phyloP scores from a whole-genome alignment of 139 green algal genomes.

The Dunaliella primolecta region DNA sequence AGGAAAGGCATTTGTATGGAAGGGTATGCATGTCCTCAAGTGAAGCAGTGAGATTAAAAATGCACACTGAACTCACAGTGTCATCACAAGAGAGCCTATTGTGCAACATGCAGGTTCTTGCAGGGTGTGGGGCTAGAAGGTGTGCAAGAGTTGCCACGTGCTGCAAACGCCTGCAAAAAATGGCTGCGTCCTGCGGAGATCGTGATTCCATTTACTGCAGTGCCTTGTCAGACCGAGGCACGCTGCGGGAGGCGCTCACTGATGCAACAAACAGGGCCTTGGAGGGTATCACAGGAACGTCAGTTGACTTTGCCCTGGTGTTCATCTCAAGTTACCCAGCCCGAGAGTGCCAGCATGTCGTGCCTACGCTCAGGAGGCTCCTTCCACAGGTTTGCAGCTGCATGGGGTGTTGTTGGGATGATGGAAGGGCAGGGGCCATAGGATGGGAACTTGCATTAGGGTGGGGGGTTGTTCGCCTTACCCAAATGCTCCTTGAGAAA shows the following conservation, averaged over 20 bases:
- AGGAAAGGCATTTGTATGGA: background rate
- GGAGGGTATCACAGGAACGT: background rate
- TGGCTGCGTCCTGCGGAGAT: background rate
- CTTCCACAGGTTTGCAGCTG: background rate
- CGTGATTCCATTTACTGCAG: background rate
- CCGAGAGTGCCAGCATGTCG: background rate
- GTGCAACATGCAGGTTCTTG: background rate
- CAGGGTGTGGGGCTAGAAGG: background rate
- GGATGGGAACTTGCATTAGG: no score
- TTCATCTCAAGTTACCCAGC: background rate
- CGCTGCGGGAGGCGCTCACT: background rate
- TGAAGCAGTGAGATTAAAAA: no score
- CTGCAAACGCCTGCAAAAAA: background rate
- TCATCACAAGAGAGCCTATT: no score
- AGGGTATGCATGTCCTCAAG: no score
- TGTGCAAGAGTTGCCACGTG: background rate
- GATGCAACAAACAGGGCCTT: background rate
- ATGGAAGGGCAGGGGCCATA: no score
- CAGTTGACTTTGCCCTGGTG: background rate
- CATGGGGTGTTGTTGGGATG: no score
- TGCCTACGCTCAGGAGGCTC: background rate
- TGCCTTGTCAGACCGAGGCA: background rate
- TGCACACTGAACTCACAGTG: no score
- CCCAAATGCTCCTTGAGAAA: no score
- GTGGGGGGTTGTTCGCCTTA: no score